Conservation (phyloP, 163 green algal genomes). For the Scenedesmus sp. region DNA sequence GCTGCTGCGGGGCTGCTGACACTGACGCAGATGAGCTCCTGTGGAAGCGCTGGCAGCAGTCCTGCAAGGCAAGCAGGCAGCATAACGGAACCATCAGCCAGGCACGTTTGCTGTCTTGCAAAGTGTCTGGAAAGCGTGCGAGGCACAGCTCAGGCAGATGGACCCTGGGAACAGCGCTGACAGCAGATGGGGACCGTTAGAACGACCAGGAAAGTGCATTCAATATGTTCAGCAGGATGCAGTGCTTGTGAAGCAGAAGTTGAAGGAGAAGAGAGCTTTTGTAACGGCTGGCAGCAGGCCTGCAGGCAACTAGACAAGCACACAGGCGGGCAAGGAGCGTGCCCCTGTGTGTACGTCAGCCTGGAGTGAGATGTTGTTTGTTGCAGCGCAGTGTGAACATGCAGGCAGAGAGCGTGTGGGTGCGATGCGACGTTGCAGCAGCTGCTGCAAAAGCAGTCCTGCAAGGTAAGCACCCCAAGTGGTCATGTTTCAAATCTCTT, state of each 20-base stretch:
- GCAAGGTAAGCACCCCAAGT: too few species aligned
- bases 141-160: too few species aligned
- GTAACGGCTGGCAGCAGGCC: not conserved
- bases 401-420: too few species aligned
- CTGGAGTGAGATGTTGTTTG: too few species aligned
- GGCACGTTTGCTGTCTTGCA: not conserved
- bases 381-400: constrained; percentile 3
- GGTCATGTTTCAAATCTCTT: too few species aligned
- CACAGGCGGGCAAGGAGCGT: not conserved
- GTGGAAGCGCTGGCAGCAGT: constrained; percentile 38
- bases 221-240: too few species aligned
- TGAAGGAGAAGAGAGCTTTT: not conserved
- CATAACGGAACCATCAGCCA: not conserved
- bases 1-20: not conserved
- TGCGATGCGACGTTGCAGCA: too few species aligned
- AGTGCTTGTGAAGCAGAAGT: not conserved
- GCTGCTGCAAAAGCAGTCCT: too few species aligned
- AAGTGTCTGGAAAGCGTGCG: too few species aligned
- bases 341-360: not conserved
- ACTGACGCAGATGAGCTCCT: not conserved
- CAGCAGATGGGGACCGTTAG: too few species aligned
- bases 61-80: not conserved
- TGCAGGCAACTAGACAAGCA: not conserved
- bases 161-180: too few species aligned
- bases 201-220: too few species aligned